Conservation (phyloP, 1,139 yeast genomes). For the Sugiyamaella castrensis region DNA sequence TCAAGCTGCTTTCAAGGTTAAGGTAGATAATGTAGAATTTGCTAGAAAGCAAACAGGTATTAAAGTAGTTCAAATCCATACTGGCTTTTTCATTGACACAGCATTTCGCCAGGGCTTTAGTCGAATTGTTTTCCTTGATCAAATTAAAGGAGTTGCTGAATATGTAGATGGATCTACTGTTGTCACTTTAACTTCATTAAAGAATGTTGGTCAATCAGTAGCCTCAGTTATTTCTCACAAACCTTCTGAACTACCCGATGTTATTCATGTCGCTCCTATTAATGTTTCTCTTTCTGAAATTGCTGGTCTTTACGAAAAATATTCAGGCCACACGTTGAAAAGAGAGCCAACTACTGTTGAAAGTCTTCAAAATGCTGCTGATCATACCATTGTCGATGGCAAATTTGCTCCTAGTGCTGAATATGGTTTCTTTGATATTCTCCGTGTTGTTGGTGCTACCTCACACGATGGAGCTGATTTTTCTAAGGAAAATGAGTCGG, state of each 20-base stretch:
- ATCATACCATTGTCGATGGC: conserved; percentile 19
- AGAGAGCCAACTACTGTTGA: conserved; percentile 35
- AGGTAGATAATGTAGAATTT: conserved; percentile 42
- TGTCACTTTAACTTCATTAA: conserved; percentile 39
- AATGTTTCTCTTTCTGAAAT: conserved; percentile 42
- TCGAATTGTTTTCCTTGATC: conserved; percentile 8
- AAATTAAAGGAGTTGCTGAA: conserved; percentile 33
- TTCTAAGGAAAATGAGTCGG: conserved; percentile 42
- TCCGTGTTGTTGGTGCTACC: conserved; percentile 41
- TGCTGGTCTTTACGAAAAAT: conserved; percentile 44
- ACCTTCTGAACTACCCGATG: conserved; percentile 45
- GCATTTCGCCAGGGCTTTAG: conserved; percentile 17
- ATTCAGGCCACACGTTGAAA: conserved; percentile 41
- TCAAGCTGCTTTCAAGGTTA: conserved; percentile 42
- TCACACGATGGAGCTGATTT: conserved; percentile 39
- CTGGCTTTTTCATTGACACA: conserved; percentile 45
- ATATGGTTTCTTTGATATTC: conserved; percentile 9
- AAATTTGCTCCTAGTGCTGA: conserved; percentile 19
- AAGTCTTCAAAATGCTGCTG: conserved; percentile 38
- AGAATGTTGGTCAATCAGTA: conserved; percentile 50
- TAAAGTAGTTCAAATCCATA: conserved; percentile 50
- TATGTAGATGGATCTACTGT: conserved; percentile 36
- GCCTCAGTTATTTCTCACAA: conserved; percentile 45
- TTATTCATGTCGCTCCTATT: conserved; percentile 47
- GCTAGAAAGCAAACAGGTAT: conserved; percentile 47